Evolutionary conservation across 192 early-diverging fungal species (phyloP).

Genomic region (Thamnidium elegans): DNA sequence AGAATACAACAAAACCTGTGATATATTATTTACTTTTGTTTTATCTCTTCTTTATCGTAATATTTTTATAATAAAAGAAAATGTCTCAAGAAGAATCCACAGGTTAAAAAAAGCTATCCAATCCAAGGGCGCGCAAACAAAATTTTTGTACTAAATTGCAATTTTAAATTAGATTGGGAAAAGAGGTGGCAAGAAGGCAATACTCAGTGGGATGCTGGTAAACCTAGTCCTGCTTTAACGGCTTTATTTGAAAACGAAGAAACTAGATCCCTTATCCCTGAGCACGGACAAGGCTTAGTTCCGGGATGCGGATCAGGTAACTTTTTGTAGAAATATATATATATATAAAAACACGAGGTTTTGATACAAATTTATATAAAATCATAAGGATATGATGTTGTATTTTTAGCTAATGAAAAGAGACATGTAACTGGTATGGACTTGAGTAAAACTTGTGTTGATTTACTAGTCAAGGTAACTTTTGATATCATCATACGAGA

Average conservation of each 20-base stretch:
- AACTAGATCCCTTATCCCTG: conserved; percentile 33
- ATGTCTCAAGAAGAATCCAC: no score
- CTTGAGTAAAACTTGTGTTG: conserved; percentile 62
- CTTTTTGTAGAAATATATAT: neutral
- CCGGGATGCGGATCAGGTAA: conserved; percentile 58
- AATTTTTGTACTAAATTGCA: no score
- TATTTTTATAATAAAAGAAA: no score
- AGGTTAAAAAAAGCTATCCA: no score
- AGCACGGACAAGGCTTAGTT: conserved; percentile 51
- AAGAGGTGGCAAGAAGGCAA: conserved; percentile 37
- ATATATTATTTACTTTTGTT: no score
- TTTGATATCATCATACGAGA: neutral
- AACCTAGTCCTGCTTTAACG: conserved; percentile 44
- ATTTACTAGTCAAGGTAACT: conserved; percentile 46
- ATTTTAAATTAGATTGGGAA: conserved; percentile 34
- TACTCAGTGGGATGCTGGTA: conserved; percentile 51
- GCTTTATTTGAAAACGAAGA: conserved; percentile 47
- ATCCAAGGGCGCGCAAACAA: no score
- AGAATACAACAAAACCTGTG: no score
- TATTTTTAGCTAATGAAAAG: conserved; percentile 60
- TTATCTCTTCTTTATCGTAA: no score
- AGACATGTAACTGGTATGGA: conserved; percentile 69
- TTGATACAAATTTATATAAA: neutral
- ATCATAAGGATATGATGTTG: conserved; percentile 64
- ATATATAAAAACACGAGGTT: neutral